Conservation (phyloP, 148 eudicot species). For the Dysphania ambrosioides region DNA sequence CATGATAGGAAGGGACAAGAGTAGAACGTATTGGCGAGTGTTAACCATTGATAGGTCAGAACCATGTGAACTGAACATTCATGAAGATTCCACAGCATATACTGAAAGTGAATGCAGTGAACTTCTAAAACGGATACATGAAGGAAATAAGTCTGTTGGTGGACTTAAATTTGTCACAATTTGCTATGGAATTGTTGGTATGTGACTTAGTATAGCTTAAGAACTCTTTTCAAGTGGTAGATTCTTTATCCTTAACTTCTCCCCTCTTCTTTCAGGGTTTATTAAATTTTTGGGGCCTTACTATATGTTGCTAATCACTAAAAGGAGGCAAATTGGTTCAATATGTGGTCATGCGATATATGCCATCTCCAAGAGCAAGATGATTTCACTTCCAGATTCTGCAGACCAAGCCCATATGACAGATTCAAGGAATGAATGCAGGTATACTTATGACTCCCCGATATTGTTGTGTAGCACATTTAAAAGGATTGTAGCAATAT, state of each 20-base stretch:
- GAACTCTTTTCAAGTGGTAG: neutral
- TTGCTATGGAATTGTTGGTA: constrained; percentile 95
- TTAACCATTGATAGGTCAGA: constrained; percentile 80
- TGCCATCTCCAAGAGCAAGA: constrained; percentile 72
- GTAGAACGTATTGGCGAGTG: constrained; percentile 77
- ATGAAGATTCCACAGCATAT: constrained; percentile 73
- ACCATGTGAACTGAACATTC: constrained; percentile 68
- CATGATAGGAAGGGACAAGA: constrained; percentile 88
- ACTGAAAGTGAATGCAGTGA: constrained; percentile 73
- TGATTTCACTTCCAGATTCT: constrained; percentile 65
- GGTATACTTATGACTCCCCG: constrained; percentile 34
- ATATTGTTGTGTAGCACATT: neutral
- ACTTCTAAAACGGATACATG: constrained; percentile 72
- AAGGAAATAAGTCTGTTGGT: constrained; percentile 82
- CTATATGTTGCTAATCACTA: constrained; percentile 84
- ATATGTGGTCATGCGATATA: constrained; percentile 82
- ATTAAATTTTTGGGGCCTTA: constrained; percentile 88
- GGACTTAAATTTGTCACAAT: constrained; percentile 83
- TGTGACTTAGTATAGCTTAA: constrained; percentile 17
- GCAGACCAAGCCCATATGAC: constrained; percentile 33
- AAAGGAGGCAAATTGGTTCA: constrained; percentile 77
- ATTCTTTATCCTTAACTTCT: neutral
- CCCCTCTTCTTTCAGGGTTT: constrained; percentile 48
- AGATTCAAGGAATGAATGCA: constrained; percentile 52
- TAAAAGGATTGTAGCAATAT: no score